Conservation (phyloP, 805 yeast genomes). For the Ogataea nitratoaversa region DNA sequence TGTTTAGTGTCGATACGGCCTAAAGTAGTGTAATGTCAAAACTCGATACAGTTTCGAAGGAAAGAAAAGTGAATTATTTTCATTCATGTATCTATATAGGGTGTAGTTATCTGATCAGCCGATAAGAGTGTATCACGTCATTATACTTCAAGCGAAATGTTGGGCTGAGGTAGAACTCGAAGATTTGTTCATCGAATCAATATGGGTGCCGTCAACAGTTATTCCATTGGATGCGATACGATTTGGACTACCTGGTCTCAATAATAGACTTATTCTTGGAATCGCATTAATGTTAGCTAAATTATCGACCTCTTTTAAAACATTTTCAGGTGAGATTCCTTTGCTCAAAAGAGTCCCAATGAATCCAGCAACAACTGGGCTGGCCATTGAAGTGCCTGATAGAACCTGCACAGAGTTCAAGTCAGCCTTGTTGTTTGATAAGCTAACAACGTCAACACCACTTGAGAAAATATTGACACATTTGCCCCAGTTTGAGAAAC, state of each 20-base stretch:
- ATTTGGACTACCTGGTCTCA: conserved; percentile 59
- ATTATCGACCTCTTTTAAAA: conserved; percentile 40
- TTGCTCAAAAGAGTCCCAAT: conserved; percentile 50
- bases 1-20: no score
- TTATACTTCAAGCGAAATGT: no score
- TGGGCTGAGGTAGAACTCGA: no score
- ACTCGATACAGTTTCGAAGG: no score
- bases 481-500: conserved; percentile 88
- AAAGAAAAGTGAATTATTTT: no score
- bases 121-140: no score
- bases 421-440: conserved; percentile 33
- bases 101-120: no score
- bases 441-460: conserved; percentile 65
- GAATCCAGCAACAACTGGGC: conserved; percentile 71
- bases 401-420: conserved; percentile 30
- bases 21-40: no score
- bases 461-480: conserved; percentile 86
- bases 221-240: conserved; percentile 37
- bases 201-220: conserved; percentile 20
- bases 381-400: conserved; percentile 81
- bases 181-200: conserved; percentile 2
- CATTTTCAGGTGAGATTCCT: conserved; percentile 41
- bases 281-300: conserved; percentile 46
- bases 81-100: no score
- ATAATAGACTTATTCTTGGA: conserved; percentile 38